Percentiles rank a stretch among this genome's conserved stretches.
phyloP scores from a whole-genome alignment of 371 early-diverging fungal species.

The Thermomucor indicae-seudaticae region DNA sequence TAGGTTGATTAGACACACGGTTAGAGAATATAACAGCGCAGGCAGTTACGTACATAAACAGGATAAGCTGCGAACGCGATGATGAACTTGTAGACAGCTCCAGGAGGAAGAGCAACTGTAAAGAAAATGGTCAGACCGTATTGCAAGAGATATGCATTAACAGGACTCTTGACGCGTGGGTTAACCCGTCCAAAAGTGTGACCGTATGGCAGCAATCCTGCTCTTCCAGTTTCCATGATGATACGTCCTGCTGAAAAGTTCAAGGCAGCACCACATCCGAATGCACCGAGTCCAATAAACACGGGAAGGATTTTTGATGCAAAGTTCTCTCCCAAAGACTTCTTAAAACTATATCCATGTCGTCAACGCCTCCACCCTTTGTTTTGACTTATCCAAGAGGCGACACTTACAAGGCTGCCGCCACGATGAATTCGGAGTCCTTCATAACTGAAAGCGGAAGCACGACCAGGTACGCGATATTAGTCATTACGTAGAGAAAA shows the following conservation, averaged over 20 bases:
- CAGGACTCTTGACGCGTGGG: constrained; percentile 26
- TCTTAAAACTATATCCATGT: constrained; percentile 24
- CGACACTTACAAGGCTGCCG: constrained; percentile 35
- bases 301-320: constrained; percentile 29
- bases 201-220: constrained; percentile 39
- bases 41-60: constrained; percentile 20
- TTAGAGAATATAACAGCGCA: not conserved
- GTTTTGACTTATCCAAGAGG: too few relatives aligned
- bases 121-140: constrained; percentile 30
- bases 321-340: constrained; percentile 34
- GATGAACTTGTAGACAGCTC: constrained; percentile 37
- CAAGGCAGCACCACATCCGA: constrained; percentile 33
- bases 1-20: not conserved
- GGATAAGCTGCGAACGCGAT: constrained; percentile 37
- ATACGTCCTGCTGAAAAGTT: constrained; percentile 30
- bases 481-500: constrained; percentile 27
- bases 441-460: constrained; percentile 30
- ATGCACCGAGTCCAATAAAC: constrained; percentile 28
- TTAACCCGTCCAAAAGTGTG: constrained; percentile 31
- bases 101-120: constrained; percentile 35
- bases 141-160: constrained; percentile 34
- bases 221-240: constrained; percentile 36
- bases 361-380: too few relatives aligned
- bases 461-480: constrained; percentile 35
- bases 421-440: constrained; percentile 32